Base-by-base conservation (phyloP, 176 grass and related monocot species). In the Musa itinerans region DNA sequence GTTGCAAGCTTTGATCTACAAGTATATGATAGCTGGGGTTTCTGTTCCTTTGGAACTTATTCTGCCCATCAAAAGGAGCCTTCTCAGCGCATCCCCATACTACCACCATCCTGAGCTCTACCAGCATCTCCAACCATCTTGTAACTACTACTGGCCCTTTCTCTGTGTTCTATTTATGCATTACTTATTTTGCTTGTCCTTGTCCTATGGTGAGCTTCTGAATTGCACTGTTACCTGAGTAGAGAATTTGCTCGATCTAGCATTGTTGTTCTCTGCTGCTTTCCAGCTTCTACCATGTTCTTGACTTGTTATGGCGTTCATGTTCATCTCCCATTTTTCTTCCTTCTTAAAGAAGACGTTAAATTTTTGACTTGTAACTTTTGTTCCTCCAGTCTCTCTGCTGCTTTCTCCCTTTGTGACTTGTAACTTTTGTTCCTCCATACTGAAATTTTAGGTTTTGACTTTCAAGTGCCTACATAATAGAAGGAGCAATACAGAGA, bases 1-100 rank as follows among this genome's bases (percentile, higher is more conserved):
- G 66, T 29, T 70, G 68, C 78, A 79, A 68, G 78, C 68, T 63
- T 21, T 79, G 68, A 79, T 79, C 67, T 79, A 79, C 43, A 79
- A 79, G 43, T 56, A 79, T 71, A 79, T 79, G 53, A 49, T 79
- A 72, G 53, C 78, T 51, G 66, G 67, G 6, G 66, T 72, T 50
- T 50, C 78, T 61, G 78, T 79, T 56, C 78, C 78, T 22, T 5
- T 26, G 53, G 66, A 71, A 29, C 78, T 79, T 61, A 59, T 79
- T 79, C 27, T 79, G 22, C 67, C 78, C 53, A 50, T 79, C 53
- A 71, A 62, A 52, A 70, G 66, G 66, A 72, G 78, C 53, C 52
- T 70, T 23, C 78, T 71, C n/a, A 50, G 2, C 63, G 67, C 68
- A 23, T 25, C 78, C 8, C 78, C 66, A 23, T 51, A 62, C 20